Base-by-base conservation (phyloP, 2,329 filamentous ascomycete genomes). In the Thielaviopsis populi region DNA sequence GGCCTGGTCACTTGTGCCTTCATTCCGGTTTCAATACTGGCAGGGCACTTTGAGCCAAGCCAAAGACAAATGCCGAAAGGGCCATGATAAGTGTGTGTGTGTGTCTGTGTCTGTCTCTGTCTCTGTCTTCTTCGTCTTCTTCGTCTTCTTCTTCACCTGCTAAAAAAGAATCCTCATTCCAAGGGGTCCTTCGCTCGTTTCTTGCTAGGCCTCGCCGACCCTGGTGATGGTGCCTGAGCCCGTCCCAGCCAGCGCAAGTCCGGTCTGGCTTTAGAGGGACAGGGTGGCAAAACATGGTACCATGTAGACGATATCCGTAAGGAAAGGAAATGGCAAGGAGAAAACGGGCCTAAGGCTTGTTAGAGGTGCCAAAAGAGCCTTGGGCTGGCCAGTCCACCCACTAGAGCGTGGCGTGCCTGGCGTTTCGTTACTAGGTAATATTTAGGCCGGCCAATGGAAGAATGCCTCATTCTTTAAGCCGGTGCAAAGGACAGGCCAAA, bases 201-300 rank as follows among this genome's bases (percentile, higher is more conserved):
- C 50, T 33, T 56, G 15, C 50, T 56, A 46, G 50, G 27, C 27
- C 24, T 33, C 50, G 13, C 50, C 50, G 50, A 56, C 27, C 50
- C 50, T 56, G 50, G 50, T 56, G 50, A 56, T 33, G 50, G 50
- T 56, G 24, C 50, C 50, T 56, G 50, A 56, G 50, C 50, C 30
- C 50, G 50, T 56, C 22, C 50, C 27, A 33, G 15, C 27, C 50
- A 56, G 27, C 24, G 8, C 15, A 8, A n/a, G 17, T 56, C 30
- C 50, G 50, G 50, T 8, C 17, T 56, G 24, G 24, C 50, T 27
- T 56, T 37, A 56, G 50, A 37, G 50, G 50, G 11, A 56, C 50
- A 56, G 30, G 50, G 50, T 56, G 50, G 50, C 50, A 13, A 56
- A 56, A 56, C 27, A 30, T 33, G 27, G 15, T 33, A n/a, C 1